These are phyloP conservation scores for Hypholoma fasciculare DNA, from an alignment of 768 basidiomycete genomes.

Conservation along the genomic window DNA sequence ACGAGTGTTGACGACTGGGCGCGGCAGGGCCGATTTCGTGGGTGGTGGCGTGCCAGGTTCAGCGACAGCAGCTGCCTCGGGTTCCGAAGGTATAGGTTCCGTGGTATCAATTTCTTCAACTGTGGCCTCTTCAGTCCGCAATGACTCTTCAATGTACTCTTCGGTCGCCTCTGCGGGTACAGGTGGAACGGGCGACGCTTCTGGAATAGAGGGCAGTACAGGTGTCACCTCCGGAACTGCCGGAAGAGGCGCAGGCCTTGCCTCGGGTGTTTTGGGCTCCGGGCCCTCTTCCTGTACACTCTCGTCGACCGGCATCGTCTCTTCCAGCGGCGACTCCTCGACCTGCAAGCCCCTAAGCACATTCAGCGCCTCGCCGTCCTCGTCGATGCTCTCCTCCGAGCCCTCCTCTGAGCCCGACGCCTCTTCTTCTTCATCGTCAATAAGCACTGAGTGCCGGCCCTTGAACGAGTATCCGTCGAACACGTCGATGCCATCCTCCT, in stretches of 20 bases:
- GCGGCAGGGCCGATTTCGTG: conserved; percentile 25
- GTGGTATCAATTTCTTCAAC: conserved; percentile 6
- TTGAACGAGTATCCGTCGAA: conserved; percentile 97
- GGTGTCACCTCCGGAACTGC: conserved; percentile 16
- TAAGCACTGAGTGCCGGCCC: conserved; percentile 75
- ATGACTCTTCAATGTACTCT: background rate
- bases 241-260: conserved; percentile 41
- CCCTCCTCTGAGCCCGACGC: conserved; percentile 43
- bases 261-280: conserved; percentile 80
- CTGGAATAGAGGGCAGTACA: conserved; percentile 1
- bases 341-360: conserved; percentile 17
- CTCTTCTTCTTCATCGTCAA: conserved; percentile 69
- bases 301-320: conserved; percentile 20
- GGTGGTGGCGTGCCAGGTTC: conserved; percentile 16
- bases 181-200: background rate
- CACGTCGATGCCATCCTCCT: conserved; percentile 66
- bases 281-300: conserved; percentile 34
- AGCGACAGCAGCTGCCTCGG: conserved; percentile 22
- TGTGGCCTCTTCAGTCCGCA: conserved; percentile 11
- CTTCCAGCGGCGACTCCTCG: conserved; percentile 16
- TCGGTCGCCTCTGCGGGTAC: background rate
- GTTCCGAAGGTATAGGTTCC: conserved; percentile 2
- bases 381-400: conserved; percentile 43
- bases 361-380: conserved; percentile 30
- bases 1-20: conserved; percentile 25